Conservation (phyloP, 2,329 filamentous ascomycete species). For the Pseudogymnoascus sp. region DNA sequence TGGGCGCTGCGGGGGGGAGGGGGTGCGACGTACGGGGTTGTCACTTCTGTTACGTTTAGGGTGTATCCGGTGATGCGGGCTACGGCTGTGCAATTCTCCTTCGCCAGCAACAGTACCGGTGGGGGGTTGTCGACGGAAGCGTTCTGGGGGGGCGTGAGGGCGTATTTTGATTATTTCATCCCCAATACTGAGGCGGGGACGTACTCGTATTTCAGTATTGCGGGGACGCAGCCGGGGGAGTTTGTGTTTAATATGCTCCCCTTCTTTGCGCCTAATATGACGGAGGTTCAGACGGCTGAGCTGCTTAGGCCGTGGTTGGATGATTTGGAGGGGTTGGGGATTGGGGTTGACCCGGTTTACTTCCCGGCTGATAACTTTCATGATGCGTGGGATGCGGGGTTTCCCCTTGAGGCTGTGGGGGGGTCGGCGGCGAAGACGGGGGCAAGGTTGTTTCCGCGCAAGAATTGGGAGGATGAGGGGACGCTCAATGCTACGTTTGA, state of each 20-base stretch:
- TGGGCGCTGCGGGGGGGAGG: constrained; percentile 55
- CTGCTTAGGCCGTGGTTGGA: constrained; percentile 33
- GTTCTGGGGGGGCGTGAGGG: constrained; percentile 45
- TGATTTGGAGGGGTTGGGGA: constrained; percentile 26
- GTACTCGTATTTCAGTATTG: constrained; percentile 27
- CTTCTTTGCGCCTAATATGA: constrained; percentile 27
- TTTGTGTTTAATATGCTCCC: constrained; percentile 27
- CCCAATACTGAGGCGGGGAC: constrained; percentile 32
- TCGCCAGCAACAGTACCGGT: constrained; percentile 39
- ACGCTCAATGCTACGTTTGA: constrained; percentile 23
- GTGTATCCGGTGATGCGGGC: constrained; percentile 36
- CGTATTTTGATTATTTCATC: constrained; percentile 40
- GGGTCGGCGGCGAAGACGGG: constrained; percentile 27
- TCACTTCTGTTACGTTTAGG: constrained; percentile 52
- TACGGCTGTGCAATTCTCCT: constrained; percentile 35
- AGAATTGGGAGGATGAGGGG: constrained; percentile 28
- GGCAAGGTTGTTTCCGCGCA: constrained; percentile 35
- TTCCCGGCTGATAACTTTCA: constrained; percentile 20
- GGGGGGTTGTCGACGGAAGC: constrained; percentile 33
- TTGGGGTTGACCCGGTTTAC: constrained; percentile 26
- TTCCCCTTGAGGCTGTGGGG: constrained; percentile 33
- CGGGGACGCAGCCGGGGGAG: constrained; percentile 26
- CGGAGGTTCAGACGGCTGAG: constrained; percentile 20
- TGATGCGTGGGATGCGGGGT: constrained; percentile 34
- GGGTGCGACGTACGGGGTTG: constrained; percentile 53